Evolutionary conservation across 139 green algal species (phyloP).

Genomic region (Chlorella sp.): DNA sequence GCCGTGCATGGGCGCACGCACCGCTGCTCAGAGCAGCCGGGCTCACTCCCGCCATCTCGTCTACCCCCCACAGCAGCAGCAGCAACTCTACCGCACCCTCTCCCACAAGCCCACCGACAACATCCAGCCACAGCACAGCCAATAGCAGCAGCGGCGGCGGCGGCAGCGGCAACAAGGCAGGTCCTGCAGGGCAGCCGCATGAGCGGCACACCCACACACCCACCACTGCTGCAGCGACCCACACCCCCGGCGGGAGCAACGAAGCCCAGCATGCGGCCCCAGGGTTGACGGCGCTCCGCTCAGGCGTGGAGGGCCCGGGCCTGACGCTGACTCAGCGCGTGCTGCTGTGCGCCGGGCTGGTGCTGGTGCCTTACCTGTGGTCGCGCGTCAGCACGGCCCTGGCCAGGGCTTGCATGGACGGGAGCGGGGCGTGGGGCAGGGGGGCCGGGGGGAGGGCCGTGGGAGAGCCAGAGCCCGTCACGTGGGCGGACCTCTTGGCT

Average conservation of each 20-base stretch:
- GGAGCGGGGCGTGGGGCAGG: neutral
- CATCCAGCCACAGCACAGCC: no score
- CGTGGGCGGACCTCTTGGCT: neutral
- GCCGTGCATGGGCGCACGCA: no score
- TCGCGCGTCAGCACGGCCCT: constrained; percentile 13
- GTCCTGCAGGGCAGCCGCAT: neutral
- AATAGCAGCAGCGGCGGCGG: no score
- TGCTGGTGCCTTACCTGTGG: constrained; percentile 65
- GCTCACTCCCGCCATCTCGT: no score
- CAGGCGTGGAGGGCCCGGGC: constrained; percentile 61
- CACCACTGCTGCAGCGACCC: no score
- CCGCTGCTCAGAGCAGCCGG: no score
- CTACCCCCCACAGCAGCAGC: no score
- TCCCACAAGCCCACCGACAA: no score
- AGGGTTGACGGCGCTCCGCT: constrained; percentile 2
- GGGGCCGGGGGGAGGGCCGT: no score
- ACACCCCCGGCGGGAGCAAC: no score
- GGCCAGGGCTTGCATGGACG: neutral
- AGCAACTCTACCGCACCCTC: no score
- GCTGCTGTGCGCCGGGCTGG: constrained; percentile 39
- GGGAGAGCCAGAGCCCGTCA: neutral
- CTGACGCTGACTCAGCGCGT: constrained; percentile 43
- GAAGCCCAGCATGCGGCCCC: neutral
- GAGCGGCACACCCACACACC: neutral
- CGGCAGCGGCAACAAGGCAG: no score